Evolutionary conservation across 768 basidiomycete genomes (phyloP).

Genomic region (Pleurotus eryngii): DNA sequence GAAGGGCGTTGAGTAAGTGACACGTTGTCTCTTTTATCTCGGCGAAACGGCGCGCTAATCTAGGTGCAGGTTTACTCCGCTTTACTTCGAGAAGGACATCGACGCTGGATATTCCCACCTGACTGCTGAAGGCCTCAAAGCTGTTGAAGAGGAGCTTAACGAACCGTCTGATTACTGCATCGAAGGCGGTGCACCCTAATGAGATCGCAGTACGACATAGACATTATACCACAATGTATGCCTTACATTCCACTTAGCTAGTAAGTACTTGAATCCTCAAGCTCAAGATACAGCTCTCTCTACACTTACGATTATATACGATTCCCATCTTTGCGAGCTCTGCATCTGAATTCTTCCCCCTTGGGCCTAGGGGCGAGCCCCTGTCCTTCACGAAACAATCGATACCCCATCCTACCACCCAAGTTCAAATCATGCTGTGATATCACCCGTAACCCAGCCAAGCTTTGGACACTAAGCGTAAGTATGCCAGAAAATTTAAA

Average conservation of each 20-base stretch:
- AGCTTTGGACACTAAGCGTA: no score
- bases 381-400: no score
- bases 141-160: constrained; percentile 70
- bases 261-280: neutral
- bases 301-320: neutral
- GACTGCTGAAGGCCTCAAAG: constrained; percentile 64
- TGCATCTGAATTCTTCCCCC: no score
- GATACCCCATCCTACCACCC: no score
- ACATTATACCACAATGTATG: neutral
- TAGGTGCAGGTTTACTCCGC: constrained; percentile 58
- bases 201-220: neutral
- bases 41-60: constrained; percentile 1
- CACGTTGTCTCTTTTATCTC: constrained; percentile 7
- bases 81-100: constrained; percentile 72
- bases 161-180: constrained; percentile 30
- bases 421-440: no score
- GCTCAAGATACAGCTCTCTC: neutral
- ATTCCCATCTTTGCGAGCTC: neutral
- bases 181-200: constrained; percentile 18
- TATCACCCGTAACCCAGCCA: no score
- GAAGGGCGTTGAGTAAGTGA: constrained; percentile 71
- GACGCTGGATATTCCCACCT: constrained; percentile 64
- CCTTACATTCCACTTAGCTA: constrained; percentile 3
- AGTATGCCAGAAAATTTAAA: no score
- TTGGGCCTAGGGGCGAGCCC: no score